Conservation (phyloP, 129 eudicot genomes). For the Arctium lappa region DNA sequence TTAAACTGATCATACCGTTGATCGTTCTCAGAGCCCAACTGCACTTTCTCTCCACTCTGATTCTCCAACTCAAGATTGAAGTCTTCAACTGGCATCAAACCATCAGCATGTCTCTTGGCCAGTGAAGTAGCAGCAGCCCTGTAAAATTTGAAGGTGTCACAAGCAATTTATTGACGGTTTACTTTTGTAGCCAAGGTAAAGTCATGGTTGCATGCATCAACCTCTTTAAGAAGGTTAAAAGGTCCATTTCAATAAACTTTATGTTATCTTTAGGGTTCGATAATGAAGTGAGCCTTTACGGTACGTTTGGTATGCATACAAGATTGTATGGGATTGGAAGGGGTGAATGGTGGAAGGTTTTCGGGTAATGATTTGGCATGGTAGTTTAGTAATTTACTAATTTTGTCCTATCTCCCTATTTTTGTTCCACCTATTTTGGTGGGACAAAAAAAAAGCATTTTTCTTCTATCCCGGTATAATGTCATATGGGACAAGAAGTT, state of each 20-base stretch:
- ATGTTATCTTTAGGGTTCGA: background rate
- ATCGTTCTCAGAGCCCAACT: conserved; percentile 84
- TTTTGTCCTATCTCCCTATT: no score
- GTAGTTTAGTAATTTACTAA: no score
- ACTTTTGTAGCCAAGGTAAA: background rate
- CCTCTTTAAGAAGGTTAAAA: background rate
- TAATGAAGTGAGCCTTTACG: background rate
- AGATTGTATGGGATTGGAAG: no score
- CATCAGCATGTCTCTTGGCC: conserved; percentile 84
- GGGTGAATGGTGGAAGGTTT: no score
- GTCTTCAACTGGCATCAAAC: conserved; percentile 77
- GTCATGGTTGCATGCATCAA: background rate
- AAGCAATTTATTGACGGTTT: background rate
- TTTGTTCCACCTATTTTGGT: no score
- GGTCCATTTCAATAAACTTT: background rate
- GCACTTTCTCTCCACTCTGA: conserved; percentile 87
- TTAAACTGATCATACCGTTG: conserved; percentile 47
- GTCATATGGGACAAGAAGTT: no score
- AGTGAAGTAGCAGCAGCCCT: conserved; percentile 87
- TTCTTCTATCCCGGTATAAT: no score
- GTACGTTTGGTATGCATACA: background rate
- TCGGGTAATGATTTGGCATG: no score
- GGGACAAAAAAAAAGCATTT: no score
- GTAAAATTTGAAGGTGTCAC: conserved; percentile 22
- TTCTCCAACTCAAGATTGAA: conserved; percentile 88